Conservation (phyloP, 1,284 basidiomycete species). For the Cryptococcus floricola region DNA sequence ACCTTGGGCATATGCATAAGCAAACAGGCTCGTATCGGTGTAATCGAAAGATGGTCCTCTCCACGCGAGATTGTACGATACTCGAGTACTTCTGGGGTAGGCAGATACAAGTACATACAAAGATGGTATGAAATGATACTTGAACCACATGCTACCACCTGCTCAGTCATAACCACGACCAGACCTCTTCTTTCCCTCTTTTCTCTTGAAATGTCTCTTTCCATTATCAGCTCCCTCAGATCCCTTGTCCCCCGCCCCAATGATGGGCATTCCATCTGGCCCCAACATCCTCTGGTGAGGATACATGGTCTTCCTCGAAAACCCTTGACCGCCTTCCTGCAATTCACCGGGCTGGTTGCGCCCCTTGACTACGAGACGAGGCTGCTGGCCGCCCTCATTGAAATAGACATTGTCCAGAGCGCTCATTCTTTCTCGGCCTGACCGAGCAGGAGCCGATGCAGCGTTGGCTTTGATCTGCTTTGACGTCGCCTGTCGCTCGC, state of each 20-base stretch:
- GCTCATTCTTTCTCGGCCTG: conserved; percentile 55
- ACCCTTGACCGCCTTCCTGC: conserved; percentile 54
- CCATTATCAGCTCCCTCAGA: conserved; percentile 51
- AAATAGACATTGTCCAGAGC: conserved; percentile 84
- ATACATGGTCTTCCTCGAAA: conserved; percentile 62
- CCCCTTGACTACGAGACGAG: conserved; percentile 65
- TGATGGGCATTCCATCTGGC: conserved; percentile 65
- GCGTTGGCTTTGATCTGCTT: conserved; percentile 35
- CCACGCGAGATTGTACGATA: no score
- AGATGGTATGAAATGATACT: no score
- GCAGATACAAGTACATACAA: no score
- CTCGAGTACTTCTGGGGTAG: no score
- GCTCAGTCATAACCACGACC: conserved; percentile 76
- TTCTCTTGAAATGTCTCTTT: conserved; percentile 88
- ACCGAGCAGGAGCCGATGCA: conserved; percentile 41
- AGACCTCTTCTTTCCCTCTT: conserved; percentile 79
- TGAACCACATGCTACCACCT: no score
- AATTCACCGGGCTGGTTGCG: conserved; percentile 37
- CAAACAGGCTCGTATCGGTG: no score
- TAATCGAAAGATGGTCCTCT: no score
- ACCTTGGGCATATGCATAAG: neutral
- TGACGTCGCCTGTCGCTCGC: conserved; percentile 33
- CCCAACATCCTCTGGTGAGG: conserved; percentile 76
- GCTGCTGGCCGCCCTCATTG: conserved; percentile 55
- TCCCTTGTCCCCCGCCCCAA: conserved; percentile 51